A percentile compares a stretch with the other conserved stretches of the same genome.
These are phyloP conservation scores for Caloboletus firmus DNA, from an alignment of 1,284 basidiomycete genomes.

Conservation along the genomic window DNA sequence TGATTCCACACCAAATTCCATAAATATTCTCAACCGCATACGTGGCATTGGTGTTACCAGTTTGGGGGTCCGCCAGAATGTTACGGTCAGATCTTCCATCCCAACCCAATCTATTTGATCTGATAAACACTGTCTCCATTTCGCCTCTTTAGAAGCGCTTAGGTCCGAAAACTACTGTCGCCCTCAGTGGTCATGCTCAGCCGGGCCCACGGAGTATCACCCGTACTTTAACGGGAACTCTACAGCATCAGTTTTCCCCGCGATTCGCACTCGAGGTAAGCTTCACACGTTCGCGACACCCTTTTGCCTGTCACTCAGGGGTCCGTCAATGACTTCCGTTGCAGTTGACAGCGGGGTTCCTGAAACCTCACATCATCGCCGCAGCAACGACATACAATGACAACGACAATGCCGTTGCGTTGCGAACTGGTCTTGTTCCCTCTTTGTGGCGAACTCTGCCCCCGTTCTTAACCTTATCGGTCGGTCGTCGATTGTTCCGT, in stretches of 20 bases:
- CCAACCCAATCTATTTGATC: conserved; percentile 22
- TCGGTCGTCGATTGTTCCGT: conserved; percentile 36
- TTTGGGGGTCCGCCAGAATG: conserved; percentile 39
- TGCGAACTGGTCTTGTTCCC: conserved; percentile 31
- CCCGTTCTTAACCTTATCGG: conserved; percentile 33
- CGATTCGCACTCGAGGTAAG: conserved; percentile 50
- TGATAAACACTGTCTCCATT: conserved; percentile 16
- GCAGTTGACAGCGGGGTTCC: conserved; percentile 33
- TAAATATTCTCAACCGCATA: conserved; percentile 36
- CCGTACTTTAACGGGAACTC: conserved; percentile 54
- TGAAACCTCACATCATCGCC: conserved; percentile 40
- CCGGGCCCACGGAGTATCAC: conserved; percentile 27
- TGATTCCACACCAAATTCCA: conserved; percentile 23
- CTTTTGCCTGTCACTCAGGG: conserved; percentile 24
- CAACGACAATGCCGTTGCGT: conserved; percentile 28
- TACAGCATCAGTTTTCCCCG: conserved; percentile 65
- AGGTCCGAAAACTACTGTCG: conserved; percentile 40
- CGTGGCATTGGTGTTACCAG: conserved; percentile 35
- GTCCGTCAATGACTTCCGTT: conserved; percentile 9
- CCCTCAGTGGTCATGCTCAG: conserved; percentile 35
- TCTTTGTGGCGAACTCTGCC: conserved; percentile 29
- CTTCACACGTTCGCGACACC: conserved; percentile 15
- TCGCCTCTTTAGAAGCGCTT: conserved; percentile 40
- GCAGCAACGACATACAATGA: conserved; percentile 41
- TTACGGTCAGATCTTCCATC: conserved; percentile 39